Evolutionary conservation across 768 basidiomycete species (phyloP).

Genomic region (Pholiota microspora): DNA sequence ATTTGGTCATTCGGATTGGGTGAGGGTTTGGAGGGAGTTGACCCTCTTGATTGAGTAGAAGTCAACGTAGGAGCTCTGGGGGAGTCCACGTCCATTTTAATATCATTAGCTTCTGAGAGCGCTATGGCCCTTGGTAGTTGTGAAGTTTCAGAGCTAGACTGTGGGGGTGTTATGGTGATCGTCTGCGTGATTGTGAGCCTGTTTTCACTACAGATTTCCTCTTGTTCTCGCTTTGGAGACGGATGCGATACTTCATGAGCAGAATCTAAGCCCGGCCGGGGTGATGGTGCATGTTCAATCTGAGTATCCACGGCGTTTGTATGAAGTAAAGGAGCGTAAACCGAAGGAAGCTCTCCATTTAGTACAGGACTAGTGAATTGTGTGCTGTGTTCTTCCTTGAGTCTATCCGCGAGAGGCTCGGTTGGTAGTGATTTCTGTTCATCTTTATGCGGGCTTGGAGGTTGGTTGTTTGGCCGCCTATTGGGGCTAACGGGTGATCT

Average conservation of each 20-base stretch:
- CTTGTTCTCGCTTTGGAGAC: too few species aligned
- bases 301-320: background rate
- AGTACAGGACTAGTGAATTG: background rate
- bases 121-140: background rate
- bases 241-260: too few species aligned
- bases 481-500: constrained; percentile 17
- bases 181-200: background rate
- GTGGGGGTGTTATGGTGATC: background rate
- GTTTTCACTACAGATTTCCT: background rate
- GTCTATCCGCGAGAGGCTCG: background rate
- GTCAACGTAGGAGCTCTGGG: background rate
- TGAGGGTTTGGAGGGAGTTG: constrained; percentile 13
- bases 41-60: constrained; percentile 5
- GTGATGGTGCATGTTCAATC: background rate
- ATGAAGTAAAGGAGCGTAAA: background rate
- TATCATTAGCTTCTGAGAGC: background rate
- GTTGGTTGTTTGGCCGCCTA: constrained; percentile 4
- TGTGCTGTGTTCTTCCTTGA: background rate
- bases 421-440: constrained; percentile 2
- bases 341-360: background rate
- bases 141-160: background rate
- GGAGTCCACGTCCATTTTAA: constrained; percentile 5
- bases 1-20: constrained; percentile 6
- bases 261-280: background rate
- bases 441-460: background rate